Percentiles rank a stretch among this genome's conserved stretches.
phyloP scores from a whole-genome alignment of 2,329 filamentous ascomycete species.

The Aspergillus phoenicis region DNA sequence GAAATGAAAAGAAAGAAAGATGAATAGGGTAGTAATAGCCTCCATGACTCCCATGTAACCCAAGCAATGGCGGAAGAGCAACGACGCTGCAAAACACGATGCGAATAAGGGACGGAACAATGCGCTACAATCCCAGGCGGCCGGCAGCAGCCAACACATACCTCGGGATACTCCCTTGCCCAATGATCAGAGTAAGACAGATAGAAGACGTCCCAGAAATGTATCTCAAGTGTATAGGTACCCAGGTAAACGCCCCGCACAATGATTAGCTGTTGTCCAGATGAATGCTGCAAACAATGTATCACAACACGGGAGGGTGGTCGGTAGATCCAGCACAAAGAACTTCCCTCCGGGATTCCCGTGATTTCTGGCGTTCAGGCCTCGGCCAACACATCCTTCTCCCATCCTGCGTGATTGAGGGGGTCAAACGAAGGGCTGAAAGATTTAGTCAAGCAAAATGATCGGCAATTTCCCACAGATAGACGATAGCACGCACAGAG shows the following conservation, averaged over 20 bases:
- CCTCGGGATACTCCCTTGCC: slow-evolving; percentile 15
- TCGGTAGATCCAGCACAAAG: slow-evolving; percentile 5
- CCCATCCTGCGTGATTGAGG: not conserved
- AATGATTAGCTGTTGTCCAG: slow-evolving; percentile 17
- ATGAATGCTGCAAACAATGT: slow-evolving; percentile 12
- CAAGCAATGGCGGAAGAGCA: slow-evolving; percentile 12
- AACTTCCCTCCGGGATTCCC: not conserved
- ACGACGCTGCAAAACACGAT: slow-evolving; percentile 13
- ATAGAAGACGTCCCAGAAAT: slow-evolving; percentile 17
- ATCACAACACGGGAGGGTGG: slow-evolving; percentile 7
- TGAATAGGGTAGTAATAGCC: not conserved
- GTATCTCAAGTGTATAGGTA: slow-evolving; percentile 28
- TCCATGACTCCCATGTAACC: slow-evolving; percentile 1
- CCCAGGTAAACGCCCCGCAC: slow-evolving; percentile 27
- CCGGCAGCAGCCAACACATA: slow-evolving; percentile 17
- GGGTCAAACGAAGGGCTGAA: not conserved
- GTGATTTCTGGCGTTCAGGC: not conserved
- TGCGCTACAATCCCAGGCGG: slow-evolving; percentile 18
- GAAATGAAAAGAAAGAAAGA: not conserved
- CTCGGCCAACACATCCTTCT: not conserved
- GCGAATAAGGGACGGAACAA: slow-evolving; percentile 19
- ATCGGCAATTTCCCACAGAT: slow-evolving; percentile 18
- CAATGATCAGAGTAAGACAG: slow-evolving; percentile 12
- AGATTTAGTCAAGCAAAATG: not conserved
- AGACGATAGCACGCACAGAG: slow-evolving; percentile 16